These are phyloP conservation scores for Medakamo hakoo DNA, from an alignment of 139 green algal genomes.

Conservation along the genomic window DNA sequence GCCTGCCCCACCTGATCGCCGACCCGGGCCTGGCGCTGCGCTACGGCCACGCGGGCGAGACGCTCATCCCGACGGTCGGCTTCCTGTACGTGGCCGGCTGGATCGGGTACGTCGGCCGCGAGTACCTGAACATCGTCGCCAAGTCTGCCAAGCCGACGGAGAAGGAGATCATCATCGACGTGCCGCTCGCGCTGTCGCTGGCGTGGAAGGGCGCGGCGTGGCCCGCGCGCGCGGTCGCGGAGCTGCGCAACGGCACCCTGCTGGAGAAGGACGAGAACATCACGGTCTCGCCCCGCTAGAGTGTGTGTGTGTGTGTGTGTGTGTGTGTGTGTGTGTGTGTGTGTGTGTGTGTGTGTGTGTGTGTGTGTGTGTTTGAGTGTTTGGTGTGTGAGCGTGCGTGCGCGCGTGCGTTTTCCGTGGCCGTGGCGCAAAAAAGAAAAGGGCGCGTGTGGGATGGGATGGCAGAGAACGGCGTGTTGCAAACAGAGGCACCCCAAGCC, in stretches of 20 bases:
- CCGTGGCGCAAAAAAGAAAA: no score
- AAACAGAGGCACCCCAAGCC: no score
- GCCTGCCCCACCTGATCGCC: slow-evolving; percentile 93
- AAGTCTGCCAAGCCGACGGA: slow-evolving; percentile 57
- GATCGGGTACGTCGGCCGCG: slow-evolving; percentile 84
- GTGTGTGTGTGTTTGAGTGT: neutral
- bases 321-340: neutral
- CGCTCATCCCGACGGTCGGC: slow-evolving; percentile 82
- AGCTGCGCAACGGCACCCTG: slow-evolving; percentile 60
- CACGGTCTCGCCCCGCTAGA: slow-evolving; percentile 80
- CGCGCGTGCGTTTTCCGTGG: no score
- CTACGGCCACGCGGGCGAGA: slow-evolving; percentile 85
- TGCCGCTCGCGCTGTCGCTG: slow-evolving; percentile 58
- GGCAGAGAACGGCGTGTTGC: no score
- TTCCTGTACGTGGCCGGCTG: slow-evolving; percentile 97
- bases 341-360: neutral
- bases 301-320: slow-evolving; percentile 1
- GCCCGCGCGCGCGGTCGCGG: slow-evolving; percentile 54
- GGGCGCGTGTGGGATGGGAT: no score
- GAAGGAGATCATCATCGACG: slow-evolving; percentile 98
- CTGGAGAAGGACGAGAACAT: slow-evolving; percentile 76
- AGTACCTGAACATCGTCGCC: slow-evolving; percentile 64
- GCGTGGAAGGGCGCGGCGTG: slow-evolving; percentile 52
- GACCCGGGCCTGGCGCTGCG: slow-evolving; percentile 86
- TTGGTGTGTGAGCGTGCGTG: no score